A percentile compares a stretch with the other conserved stretches of the same genome.
These are phyloP conservation scores for Tetraselmis chui DNA, from an alignment of 139 green algal genomes.

Conservation along the genomic window DNA sequence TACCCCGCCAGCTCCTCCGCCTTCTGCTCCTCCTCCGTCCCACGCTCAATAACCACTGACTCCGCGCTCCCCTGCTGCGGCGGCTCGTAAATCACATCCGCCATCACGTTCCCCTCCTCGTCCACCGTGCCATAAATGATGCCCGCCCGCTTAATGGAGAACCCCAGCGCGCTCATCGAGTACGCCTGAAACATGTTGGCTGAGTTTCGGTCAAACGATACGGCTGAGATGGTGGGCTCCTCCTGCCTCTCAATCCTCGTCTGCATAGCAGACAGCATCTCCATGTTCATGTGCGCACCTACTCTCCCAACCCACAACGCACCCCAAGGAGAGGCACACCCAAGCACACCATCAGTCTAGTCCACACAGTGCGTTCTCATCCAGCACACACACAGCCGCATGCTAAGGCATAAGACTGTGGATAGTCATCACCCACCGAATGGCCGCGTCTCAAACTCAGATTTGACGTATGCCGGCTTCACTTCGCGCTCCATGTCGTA, in stretches of 20 bases:
- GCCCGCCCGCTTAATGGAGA: constrained; percentile 89
- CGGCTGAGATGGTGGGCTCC: constrained; percentile 50
- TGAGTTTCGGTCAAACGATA: constrained; percentile 86
- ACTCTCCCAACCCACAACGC: too few relatives aligned
- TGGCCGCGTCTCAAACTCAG: constrained; percentile 29
- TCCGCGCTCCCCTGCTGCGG: constrained; percentile 66
- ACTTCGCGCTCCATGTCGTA: constrained; percentile 65
- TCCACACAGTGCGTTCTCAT: too few relatives aligned
- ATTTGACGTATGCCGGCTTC: constrained; percentile 32
- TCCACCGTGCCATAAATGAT: constrained; percentile 84
- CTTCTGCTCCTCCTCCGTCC: constrained; percentile 46
- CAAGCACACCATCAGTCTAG: too few relatives aligned
- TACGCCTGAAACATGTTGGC: constrained; percentile 91
- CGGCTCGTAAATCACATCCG: constrained; percentile 87
- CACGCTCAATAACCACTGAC: constrained; percentile 42
- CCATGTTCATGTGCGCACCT: constrained; percentile 67
- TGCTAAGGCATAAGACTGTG: too few relatives aligned
- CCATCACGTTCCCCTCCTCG: constrained; percentile 59
- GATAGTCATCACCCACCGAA: constrained; percentile 9
- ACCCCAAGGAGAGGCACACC: too few relatives aligned
- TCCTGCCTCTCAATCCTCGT: constrained; percentile 93
- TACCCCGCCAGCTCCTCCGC: constrained; percentile 56
- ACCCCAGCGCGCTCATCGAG: constrained; percentile 56
- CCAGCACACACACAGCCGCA: too few relatives aligned
- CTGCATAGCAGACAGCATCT: constrained; percentile 76